Evolutionary conservation across 129 eudicot species (phyloP), one percentile per base, ranked within the genome.

Genomic region (Flaveria ramosissima): DNA sequence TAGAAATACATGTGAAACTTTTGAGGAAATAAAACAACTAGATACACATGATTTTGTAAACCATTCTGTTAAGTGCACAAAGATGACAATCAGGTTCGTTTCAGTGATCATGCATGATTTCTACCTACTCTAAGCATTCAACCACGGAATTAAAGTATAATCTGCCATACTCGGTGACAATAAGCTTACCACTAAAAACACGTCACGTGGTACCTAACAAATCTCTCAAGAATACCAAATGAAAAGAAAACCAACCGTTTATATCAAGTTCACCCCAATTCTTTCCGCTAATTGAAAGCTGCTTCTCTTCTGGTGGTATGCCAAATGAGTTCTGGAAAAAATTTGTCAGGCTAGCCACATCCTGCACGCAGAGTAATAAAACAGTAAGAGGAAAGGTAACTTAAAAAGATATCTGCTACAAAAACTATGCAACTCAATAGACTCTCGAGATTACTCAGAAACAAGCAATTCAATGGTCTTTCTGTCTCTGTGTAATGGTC

Each of bases 251-350:
- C 89, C 72, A 66, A 94, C 99, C 99, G 85, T 89, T 89, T 55
- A 95, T 79, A 76, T 95, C 97, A 45, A 95, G 89, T 75, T 95
- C 99, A 52, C 99, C 99, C 93, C 92, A 91, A 60, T 95, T 95
- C 68, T 95, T 92, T 56, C 99, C 99, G 70, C 96, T 91, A 42
- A 95, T 88, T 79, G 97, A 91, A 27, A 91, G 96, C 66, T 95
- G 97, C 77, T 95, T 95, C 75, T 95, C 99, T 83, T 91, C 96
- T 12, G 99, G 86, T n/a, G 86, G 66, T 66, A 82, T 83, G 41
- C 90, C 90, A 84, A 73, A 91, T 26, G 87, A 85, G 78, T 76
- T 86, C 78, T 84, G 94, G 84, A 95, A 95, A 82, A 87, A 95
- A 68, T 80, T 88, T 74, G 90, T 89, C 70, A 95, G 81, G 77